Evolutionary conservation across 148 eudicot genomes (phyloP).

Genomic region (Rhododendron griersonianum): DNA sequence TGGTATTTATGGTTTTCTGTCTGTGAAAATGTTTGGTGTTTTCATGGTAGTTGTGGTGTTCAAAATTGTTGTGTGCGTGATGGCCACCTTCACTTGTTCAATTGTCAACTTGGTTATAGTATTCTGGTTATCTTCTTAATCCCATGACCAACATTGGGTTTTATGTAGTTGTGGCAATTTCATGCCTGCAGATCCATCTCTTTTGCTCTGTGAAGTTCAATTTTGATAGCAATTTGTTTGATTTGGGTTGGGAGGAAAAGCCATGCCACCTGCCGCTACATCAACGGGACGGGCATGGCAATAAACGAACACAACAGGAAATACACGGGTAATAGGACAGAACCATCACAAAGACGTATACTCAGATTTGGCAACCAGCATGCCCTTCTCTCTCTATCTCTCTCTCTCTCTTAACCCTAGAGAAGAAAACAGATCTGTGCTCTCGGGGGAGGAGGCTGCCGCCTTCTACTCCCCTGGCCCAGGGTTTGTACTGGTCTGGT

Average conservation of each 20-base stretch:
- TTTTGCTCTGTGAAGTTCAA: not conserved
- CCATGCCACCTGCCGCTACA: not conserved
- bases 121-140: not conserved
- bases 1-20: constrained; percentile 30
- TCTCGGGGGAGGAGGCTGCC: too few relatives aligned
- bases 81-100: constrained; percentile 25
- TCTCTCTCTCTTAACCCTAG: too few relatives aligned
- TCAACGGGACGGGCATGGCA: not conserved
- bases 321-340: too few relatives aligned
- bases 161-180: not conserved
- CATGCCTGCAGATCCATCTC: not conserved
- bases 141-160: not conserved
- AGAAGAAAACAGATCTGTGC: too few relatives aligned
- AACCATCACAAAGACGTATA: not conserved
- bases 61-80: constrained; percentile 22
- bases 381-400: too few relatives aligned
- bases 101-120: not conserved
- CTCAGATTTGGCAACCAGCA: not conserved
- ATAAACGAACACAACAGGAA: not conserved
- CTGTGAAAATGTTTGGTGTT: constrained; percentile 1
- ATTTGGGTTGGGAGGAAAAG: not conserved
- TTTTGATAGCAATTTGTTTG: not conserved
- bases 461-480: too few relatives aligned
- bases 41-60: not conserved
- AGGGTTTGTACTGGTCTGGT: too few relatives aligned